Evolutionary conservation across 495 filamentous ascomycete species (phyloP).

Genomic region (Annulohypoxylon stygium): DNA sequence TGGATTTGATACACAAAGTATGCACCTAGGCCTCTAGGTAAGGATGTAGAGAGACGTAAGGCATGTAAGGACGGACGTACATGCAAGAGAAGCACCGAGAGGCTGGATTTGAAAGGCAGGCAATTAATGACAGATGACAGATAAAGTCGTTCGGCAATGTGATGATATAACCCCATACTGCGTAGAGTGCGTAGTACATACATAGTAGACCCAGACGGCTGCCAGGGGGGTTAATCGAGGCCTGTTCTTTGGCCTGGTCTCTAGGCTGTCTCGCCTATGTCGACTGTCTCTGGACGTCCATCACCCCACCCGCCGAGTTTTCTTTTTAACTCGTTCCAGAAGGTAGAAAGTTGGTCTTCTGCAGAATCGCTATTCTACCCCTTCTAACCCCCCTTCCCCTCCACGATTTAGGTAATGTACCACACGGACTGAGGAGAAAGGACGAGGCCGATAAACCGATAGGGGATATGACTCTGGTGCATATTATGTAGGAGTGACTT

Average conservation of each 20-base stretch:
- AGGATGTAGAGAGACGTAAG: background rate
- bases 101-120: slow-evolving; percentile 28
- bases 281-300: background rate
- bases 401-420: slow-evolving; percentile 5
- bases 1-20: background rate
- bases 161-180: slow-evolving; percentile 27
- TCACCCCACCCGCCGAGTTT: slow-evolving; percentile 38
- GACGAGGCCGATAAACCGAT: slow-evolving; percentile 6
- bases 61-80: slow-evolving; percentile 38
- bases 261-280: background rate
- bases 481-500: background rate
- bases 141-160: slow-evolving; percentile 43
- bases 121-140: slow-evolving; percentile 45
- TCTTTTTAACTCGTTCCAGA: slow-evolving; percentile 48
- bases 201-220: background rate
- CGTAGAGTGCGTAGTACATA: no score
- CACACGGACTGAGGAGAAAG: slow-evolving; percentile 26
- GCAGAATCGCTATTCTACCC: slow-evolving; percentile 30
- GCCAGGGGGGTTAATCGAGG: slow-evolving; percentile 22
- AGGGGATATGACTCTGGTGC: background rate
- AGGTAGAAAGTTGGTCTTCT: slow-evolving; percentile 38
- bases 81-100: slow-evolving; percentile 44
- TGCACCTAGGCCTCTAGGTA: background rate
- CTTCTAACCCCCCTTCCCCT: slow-evolving; percentile 15
- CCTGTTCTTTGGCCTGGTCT: slow-evolving; percentile 1